A percentile compares a stretch with the other conserved stretches of the same genome.
These are phyloP conservation scores for Roridomyces roridus DNA, from an alignment of 768 basidiomycete genomes.

Conservation along the genomic window DNA sequence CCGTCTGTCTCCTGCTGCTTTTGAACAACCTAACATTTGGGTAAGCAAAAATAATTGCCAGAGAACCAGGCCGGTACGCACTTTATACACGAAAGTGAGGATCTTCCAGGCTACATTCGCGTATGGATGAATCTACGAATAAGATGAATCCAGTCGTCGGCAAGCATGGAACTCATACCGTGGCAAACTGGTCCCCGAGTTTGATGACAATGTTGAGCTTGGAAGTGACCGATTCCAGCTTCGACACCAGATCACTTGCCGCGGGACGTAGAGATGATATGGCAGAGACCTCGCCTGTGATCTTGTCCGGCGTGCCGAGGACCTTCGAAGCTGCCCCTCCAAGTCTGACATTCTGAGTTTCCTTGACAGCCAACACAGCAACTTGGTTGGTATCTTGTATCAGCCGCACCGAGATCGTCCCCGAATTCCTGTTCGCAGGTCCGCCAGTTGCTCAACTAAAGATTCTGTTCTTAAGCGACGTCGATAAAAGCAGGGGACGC, in stretches of 20 bases:
- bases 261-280: background rate
- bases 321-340: too few species aligned
- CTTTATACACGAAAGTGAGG: background rate
- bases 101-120: background rate
- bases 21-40: background rate
- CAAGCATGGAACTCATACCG: background rate
- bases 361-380: background rate
- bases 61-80: too few species aligned
- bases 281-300: background rate
- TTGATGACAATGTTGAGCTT: too few species aligned
- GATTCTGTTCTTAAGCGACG: too few species aligned
- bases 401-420: too few species aligned
- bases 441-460: background rate
- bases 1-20: constrained; percentile 1
- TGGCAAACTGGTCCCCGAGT: background rate
- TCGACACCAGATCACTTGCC: background rate
- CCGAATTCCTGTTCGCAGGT: too few species aligned
- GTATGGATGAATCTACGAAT: background rate
- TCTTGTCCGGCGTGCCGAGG: too few species aligned
- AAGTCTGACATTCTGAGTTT: too few species aligned
- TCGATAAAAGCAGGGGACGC: too few species aligned
- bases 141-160: too few species aligned
- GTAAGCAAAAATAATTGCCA: background rate
- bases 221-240: background rate
- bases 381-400: background rate